Base-by-base conservation (phyloP, 495 filamentous ascomycete genomes). In the Penicillium desertorum region DNA sequence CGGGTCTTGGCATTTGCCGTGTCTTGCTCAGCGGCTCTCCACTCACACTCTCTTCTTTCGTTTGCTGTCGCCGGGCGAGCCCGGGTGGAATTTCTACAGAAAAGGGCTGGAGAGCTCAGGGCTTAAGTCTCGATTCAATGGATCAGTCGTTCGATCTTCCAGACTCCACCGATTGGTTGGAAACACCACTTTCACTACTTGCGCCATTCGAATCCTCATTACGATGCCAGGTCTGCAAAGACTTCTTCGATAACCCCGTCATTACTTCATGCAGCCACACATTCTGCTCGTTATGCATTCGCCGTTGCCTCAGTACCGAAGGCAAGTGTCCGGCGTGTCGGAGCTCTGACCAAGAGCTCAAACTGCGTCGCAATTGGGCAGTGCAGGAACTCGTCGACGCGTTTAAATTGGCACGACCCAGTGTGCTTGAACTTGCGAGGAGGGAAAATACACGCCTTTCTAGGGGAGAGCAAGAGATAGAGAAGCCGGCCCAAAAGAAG, bases 211-310 rank as follows among this genome's bases (percentile, higher is more conserved):
- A 99, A 64, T 84, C 90, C 41, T 84, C 90, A 16, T 81, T 99
- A 16, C 89, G 92, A 60, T 99, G 94, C 72, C 88, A 97, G 64
- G 88, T 99, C 56, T 99, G 94, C 81, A 98, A 97, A 73, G 94
- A 99, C 70, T 95, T 97, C 72, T 98, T 88, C 76, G 82, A 83
- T 58, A 92, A 89, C 22, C 94, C 94, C 1, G 92, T 99, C 79
- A 86, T 97, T 52, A 99, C 94, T 1, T 88, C 87, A 0, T 99
- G 94, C 79, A 88, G 84, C 42, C 94, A 99, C 70, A 97, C 94
- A 0, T 99, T 99, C 68, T 99, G 94, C 79, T 96, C 92, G 16
- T 71, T 93, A 29, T 99, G 94, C 71, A 97, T 98, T 58, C 89
- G 94, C 16, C 79, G 91, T 51, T 89, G 87, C 58, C 77, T 99